Percentiles rank a stretch among this genome's conserved stretches.
Conservation (phyloP, 768 basidiomycete genomes). For the Wakefieldia striispora region DNA sequence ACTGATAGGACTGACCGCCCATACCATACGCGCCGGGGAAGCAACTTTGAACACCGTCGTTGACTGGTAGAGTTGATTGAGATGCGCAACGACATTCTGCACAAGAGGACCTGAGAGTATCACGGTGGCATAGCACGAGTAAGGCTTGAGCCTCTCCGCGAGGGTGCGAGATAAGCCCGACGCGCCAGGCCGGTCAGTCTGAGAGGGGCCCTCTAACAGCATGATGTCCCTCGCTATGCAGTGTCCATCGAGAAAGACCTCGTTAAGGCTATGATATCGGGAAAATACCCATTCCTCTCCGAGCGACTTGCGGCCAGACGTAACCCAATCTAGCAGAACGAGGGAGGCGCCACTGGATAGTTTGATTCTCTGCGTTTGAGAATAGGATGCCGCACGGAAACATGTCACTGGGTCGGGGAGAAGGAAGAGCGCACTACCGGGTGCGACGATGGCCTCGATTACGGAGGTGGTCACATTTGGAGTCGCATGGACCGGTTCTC, state of each 20-base stretch:
- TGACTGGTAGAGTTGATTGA: conserved; percentile 48
- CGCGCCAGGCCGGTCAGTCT: background rate
- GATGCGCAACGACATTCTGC: conserved; percentile 41
- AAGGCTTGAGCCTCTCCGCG: conserved; percentile 65
- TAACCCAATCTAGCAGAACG: conserved; percentile 87
- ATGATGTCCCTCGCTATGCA: conserved; percentile 75
- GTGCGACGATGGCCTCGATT: conserved; percentile 54
- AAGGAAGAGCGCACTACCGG: conserved; percentile 63
- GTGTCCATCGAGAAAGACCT: conserved; percentile 64
- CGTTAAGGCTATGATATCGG: conserved; percentile 82
- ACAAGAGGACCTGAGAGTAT: conserved; percentile 74
- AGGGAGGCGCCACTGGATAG: conserved; percentile 60
- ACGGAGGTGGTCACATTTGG: conserved; percentile 53
- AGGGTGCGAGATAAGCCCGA: conserved; percentile 45
- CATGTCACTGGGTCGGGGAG: conserved; percentile 94
- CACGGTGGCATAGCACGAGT: conserved; percentile 87
- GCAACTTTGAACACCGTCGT: conserved; percentile 61
- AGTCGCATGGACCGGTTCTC: conserved; percentile 6
- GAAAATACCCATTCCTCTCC: conserved; percentile 92
- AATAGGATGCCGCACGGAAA: conserved; percentile 80
- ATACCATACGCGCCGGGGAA: conserved; percentile 63
- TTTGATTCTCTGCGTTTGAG: conserved; percentile 77
- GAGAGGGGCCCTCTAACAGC: conserved; percentile 58
- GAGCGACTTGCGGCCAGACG: conserved; percentile 76
- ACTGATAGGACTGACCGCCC: conserved; percentile 72